Evolutionary conservation across 306 rosid species (phyloP).

Genomic region (Vigna mungo): DNA sequence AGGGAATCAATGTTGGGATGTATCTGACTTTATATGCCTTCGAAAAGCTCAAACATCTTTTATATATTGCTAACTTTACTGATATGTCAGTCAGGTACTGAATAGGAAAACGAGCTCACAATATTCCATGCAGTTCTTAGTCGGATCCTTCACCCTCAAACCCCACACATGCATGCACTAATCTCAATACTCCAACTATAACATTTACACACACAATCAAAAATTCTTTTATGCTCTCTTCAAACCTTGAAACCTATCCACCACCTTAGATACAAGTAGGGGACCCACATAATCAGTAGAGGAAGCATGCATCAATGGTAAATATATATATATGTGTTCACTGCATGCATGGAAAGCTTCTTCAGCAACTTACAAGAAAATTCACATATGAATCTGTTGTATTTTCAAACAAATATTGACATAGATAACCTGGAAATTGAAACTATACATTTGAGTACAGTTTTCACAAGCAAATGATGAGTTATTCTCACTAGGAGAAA

Average conservation of each 20-base stretch:
- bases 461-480: neutral
- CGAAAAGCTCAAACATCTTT: constrained; percentile 53
- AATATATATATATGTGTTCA: neutral
- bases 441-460: neutral
- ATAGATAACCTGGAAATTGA: neutral
- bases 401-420: neutral
- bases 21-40: constrained; percentile 67
- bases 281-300: neutral
- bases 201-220: neutral
- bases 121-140: constrained; percentile 62
- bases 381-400: neutral
- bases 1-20: constrained; percentile 90
- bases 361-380: constrained; percentile 1
- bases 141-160: constrained; percentile 52
- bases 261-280: neutral
- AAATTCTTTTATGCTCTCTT: neutral
- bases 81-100: constrained; percentile 58
- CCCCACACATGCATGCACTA: constrained; percentile 48
- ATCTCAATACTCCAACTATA: constrained; percentile 37
- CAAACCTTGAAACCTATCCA: neutral
- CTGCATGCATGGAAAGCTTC: constrained; percentile 15
- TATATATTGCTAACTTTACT: constrained; percentile 48
- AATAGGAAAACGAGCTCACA: constrained; percentile 61
- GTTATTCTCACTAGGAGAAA: neutral
- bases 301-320: constrained; percentile 2